These are phyloP conservation scores for Ganoderma lingzhi DNA, from an alignment of 1,284 basidiomycete genomes.

Conservation along the genomic window DNA sequence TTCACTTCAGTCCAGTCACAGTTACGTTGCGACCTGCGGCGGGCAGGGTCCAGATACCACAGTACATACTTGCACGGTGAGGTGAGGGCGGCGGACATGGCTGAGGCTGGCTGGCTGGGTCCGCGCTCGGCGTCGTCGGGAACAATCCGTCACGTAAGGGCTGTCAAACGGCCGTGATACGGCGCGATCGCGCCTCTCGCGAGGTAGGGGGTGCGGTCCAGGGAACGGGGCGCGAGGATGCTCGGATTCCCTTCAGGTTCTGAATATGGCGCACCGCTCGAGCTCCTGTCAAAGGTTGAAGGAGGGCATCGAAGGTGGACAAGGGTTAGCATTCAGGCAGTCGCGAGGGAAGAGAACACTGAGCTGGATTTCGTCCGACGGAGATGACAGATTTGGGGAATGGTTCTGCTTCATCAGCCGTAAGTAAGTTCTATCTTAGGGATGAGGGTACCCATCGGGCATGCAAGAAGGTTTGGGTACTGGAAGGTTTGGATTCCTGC, in stretches of 20 bases:
- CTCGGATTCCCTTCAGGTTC: neutral
- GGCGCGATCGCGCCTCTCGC: constrained; percentile 8
- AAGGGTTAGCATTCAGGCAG: constrained; percentile 2
- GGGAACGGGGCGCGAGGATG: neutral
- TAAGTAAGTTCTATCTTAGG: neutral
- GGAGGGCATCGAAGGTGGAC: neutral
- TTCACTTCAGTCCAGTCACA: neutral
- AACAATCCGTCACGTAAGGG: neutral
- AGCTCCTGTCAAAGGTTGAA: neutral
- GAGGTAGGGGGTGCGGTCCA: neutral
- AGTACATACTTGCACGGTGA: neutral
- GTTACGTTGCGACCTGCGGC: constrained; percentile 2
- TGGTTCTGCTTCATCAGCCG: neutral
- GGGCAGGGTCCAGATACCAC: neutral
- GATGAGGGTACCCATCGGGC: neutral
- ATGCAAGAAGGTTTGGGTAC: neutral
- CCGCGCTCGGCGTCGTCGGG: constrained; percentile 4
- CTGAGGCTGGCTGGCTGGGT: neutral
- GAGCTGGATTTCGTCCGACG: no score
- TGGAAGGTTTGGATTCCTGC: neutral
- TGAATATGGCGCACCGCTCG: neutral
- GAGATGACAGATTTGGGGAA: neutral
- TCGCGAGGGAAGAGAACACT: neutral
- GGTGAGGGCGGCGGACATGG: constrained; percentile 1
- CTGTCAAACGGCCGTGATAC: neutral